Conservation (phyloP, 2,329 filamentous ascomycete genomes). For the Nigrospora sphaerica region DNA sequence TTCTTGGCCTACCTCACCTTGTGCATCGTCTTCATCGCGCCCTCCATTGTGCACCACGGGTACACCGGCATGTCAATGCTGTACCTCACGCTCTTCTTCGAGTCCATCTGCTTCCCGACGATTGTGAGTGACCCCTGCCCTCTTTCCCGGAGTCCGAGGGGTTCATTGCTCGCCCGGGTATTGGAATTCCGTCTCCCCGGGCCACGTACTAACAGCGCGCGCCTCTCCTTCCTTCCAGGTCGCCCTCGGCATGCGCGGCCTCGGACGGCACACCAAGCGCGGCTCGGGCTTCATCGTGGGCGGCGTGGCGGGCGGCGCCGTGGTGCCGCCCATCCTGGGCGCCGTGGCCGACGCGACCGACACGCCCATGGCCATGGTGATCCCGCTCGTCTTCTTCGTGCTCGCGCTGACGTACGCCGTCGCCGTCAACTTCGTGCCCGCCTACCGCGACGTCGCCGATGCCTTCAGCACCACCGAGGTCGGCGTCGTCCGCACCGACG, state of each 20-base stretch:
- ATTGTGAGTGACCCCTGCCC: slow-evolving; percentile 36
- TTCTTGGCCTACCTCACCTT: slow-evolving; percentile 59
- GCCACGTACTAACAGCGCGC: too few species aligned
- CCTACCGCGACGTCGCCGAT: slow-evolving; percentile 58
- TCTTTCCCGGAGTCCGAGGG: too few species aligned
- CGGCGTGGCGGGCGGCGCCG: slow-evolving; percentile 66
- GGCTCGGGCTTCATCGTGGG: slow-evolving; percentile 66
- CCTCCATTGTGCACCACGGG: slow-evolving; percentile 38
- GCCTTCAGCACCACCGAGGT: slow-evolving; percentile 39
- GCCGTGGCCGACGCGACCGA: slow-evolving; percentile 56
- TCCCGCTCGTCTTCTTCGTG: slow-evolving; percentile 55
- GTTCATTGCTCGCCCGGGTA: too few species aligned
- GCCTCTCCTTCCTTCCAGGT: slow-evolving; percentile 26
- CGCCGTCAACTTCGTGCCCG: slow-evolving; percentile 59
- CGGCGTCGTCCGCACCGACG: slow-evolving; percentile 20
- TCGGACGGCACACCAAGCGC: slow-evolving; percentile 71
- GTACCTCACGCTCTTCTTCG: slow-evolving; percentile 69
- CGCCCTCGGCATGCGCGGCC: slow-evolving; percentile 66
- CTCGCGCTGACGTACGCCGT: slow-evolving; percentile 49
- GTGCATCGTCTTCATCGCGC: slow-evolving; percentile 56
- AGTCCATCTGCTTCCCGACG: slow-evolving; percentile 73
- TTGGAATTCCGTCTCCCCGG: too few species aligned
- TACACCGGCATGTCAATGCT: slow-evolving; percentile 52
- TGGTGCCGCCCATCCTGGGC: slow-evolving; percentile 66
- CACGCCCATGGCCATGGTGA: slow-evolving; percentile 57